These are phyloP conservation scores for Centaurea solstitialis DNA, from an alignment of 129 eudicot species.

Conservation along the genomic window DNA sequence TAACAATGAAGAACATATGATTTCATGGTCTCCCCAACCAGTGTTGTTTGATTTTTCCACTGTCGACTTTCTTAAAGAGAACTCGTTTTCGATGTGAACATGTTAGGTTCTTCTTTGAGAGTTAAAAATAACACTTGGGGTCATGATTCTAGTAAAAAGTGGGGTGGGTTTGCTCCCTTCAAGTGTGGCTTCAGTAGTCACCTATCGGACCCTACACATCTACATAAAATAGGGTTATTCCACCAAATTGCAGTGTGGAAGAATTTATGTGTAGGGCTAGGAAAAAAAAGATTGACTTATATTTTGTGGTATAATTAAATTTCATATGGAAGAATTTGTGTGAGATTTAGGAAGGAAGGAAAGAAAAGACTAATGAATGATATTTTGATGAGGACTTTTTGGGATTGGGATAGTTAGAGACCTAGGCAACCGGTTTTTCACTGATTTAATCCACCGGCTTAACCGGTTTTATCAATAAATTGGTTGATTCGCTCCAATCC, in stretches of 20 bases:
- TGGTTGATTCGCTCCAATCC: too few relatives aligned
- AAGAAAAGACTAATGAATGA: background rate
- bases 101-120: background rate
- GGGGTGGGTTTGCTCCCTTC: background rate
- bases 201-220: background rate
- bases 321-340: background rate
- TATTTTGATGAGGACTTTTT: background rate
- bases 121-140: background rate
- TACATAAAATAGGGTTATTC: background rate
- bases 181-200: too few relatives aligned
- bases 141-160: background rate
- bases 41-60: background rate
- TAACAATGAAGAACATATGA: background rate
- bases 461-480: too few relatives aligned
- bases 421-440: too few relatives aligned
- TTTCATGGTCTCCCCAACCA: background rate
- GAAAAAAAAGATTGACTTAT: background rate
- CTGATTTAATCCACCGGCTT: too few relatives aligned
- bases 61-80: background rate
- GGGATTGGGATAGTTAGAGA: background rate
- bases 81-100: background rate
- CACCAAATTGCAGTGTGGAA: background rate
- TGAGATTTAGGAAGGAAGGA: too few relatives aligned
- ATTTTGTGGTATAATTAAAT: background rate
- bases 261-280: background rate